Base-by-base conservation (phyloP, 495 filamentous ascomycete species). In the Lasiosphaeris hirsuta region DNA sequence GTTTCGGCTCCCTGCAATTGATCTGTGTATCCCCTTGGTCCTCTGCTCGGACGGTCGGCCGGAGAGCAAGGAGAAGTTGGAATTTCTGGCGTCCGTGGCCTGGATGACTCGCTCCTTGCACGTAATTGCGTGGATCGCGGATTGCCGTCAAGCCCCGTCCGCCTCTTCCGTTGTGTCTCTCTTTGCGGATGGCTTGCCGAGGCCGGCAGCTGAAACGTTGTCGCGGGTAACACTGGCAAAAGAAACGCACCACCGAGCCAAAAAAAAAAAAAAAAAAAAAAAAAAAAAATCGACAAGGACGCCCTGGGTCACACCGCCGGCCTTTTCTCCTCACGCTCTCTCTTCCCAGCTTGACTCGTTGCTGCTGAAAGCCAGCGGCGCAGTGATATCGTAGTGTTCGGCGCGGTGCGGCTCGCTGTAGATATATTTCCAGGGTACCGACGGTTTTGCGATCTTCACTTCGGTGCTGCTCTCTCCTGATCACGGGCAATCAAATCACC, bases 1-100 rank as follows among this genome's bases (percentile, higher is more conserved):
- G 57, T 59, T 59, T 59, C 57, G 57, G 33, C 43, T 17, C 55
- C 45, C 44, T 38, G 53, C 13, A 54, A 38, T 39, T 34, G n/a
- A 33, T 38, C 8, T 47, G 38, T 35, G n/a, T 14, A 18, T 11
- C 30, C 6, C 11, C 52, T 41, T 34, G 37, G 11, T 30, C 13
- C 19, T 19, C 42, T 33, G 11, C 42, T 33, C 5, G 14, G 42
- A 51, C 13, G 47, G 30, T 30, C 23, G 23, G 23, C 23, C 23
- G 23, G 5, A 5, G 23, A 5, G 23, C 23, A 5, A 30, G 23
- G 23, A 30, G 23, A 30, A 30, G 23, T 30, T 5, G 23, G 23
- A 30, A 30, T 5, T 30, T 5, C 5, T 30, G 23, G 2, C 23
- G 23, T 30, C 23, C 23, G 23, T 30, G 23, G 23, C 23, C 23